Percentiles rank a stretch among this genome's conserved stretches.
These are phyloP conservation scores for Beauveria varroae DNA, from an alignment of 2,329 filamentous ascomycete genomes.

Conservation along the genomic window DNA sequence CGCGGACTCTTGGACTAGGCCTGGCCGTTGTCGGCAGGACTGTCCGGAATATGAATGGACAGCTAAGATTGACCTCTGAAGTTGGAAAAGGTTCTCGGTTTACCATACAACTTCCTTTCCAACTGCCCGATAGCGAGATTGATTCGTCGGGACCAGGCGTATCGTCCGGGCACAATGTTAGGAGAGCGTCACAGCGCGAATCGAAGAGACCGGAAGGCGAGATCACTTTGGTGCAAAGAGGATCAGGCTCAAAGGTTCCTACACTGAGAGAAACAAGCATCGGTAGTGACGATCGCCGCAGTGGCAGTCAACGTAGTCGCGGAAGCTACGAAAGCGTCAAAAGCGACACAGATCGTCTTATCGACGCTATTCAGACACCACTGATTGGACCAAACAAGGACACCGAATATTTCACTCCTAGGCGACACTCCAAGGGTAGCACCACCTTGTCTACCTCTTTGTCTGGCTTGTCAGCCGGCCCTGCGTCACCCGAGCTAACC, in stretches of 20 bases:
- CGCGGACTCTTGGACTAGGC: conserved; percentile 63
- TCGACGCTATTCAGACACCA: conserved; percentile 62
- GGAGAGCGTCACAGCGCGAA: conserved; percentile 16
- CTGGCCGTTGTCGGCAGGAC: conserved; percentile 84
- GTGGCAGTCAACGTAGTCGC: conserved; percentile 33
- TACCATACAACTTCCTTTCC: conserved; percentile 70
- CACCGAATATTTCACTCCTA: conserved; percentile 21
- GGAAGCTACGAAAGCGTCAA: conserved; percentile 40
- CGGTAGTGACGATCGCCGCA: conserved; percentile 21
- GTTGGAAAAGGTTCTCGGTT: conserved; percentile 77
- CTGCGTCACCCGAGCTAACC: background rate
- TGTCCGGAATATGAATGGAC: conserved; percentile 84
- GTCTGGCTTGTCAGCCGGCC: conserved; percentile 7
- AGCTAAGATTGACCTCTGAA: conserved; percentile 76
- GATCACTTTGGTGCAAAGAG: conserved; percentile 52
- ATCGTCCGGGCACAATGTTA: background rate
- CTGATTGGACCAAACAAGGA: conserved; percentile 33
- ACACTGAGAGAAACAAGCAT: conserved; percentile 5
- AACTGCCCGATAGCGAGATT: conserved; percentile 40
- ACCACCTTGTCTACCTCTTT: conserved; percentile 7
- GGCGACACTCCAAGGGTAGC: conserved; percentile 13
- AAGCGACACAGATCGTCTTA: conserved; percentile 62
- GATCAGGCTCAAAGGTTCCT: conserved; percentile 17
- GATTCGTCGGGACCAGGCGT: background rate
- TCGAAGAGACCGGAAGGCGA: conserved; percentile 36